These are phyloP conservation scores for Euphorbia lathyris DNA, from an alignment of 345 rosid genomes.

Conservation along the genomic window DNA sequence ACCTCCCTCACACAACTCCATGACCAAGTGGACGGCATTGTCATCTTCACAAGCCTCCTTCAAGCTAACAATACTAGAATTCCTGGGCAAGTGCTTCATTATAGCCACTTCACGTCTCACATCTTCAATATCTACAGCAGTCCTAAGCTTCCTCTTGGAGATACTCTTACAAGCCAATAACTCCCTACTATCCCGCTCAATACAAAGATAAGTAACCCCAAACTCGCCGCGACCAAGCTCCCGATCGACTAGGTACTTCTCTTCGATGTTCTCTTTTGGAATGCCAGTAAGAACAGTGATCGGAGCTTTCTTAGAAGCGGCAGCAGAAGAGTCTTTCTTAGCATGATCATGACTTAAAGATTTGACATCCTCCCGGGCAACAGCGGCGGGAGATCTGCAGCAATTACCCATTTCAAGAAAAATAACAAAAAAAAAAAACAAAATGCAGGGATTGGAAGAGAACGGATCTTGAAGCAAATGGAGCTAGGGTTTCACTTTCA, in stretches of 20 bases:
- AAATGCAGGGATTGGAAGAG: background rate
- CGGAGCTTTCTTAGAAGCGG: slow-evolving; percentile 60
- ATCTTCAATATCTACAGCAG: slow-evolving; percentile 88
- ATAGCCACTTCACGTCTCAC: slow-evolving; percentile 97
- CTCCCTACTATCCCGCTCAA: slow-evolving; percentile 73
- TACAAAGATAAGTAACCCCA: slow-evolving; percentile 94
- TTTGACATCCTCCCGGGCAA: slow-evolving; percentile 94
- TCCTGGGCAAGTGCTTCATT: slow-evolving; percentile 88
- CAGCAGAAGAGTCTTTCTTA: slow-evolving; percentile 42
- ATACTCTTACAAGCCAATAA: slow-evolving; percentile 91
- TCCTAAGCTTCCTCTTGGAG: slow-evolving; percentile 92
- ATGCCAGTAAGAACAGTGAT: slow-evolving; percentile 70
- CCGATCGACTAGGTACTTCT: slow-evolving; percentile 79
- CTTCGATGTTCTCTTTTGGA: slow-evolving; percentile 88
- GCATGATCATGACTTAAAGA: slow-evolving; percentile 71
- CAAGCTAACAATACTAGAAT: slow-evolving; percentile 82
- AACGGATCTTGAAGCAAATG: slow-evolving; percentile 11
- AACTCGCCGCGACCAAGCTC: slow-evolving; percentile 99
- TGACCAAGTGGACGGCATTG: slow-evolving; percentile 94
- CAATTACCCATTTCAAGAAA: slow-evolving; percentile 73
- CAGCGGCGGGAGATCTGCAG: slow-evolving; percentile 99
- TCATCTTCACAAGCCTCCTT: slow-evolving; percentile 98
- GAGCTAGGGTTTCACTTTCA: slow-evolving; percentile 22
- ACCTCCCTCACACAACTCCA: slow-evolving; percentile 99
- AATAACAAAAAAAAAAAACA: too few species aligned